Evolutionary conservation across 371 early-diverging fungal species (phyloP).

Genomic region (Actinomortierella ambigua): DNA sequence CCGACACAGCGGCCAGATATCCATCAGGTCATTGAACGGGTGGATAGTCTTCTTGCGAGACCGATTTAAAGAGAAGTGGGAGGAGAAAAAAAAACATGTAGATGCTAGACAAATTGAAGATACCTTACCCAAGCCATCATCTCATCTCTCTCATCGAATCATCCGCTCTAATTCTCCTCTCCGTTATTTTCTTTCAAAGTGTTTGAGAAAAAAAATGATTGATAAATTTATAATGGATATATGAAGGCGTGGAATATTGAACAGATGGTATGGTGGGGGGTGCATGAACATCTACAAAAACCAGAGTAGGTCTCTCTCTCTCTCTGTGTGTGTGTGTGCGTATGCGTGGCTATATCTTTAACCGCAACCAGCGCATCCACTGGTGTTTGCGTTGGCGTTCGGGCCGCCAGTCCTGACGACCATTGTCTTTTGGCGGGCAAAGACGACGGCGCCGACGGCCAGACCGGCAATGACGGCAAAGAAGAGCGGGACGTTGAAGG

Average conservation of each 20-base stretch:
- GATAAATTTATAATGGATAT: too few relatives aligned
- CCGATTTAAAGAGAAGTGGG: conserved; percentile 8
- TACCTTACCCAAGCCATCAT: too few relatives aligned
- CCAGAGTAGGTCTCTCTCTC: too few relatives aligned
- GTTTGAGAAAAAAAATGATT: too few relatives aligned
- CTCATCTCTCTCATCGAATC: too few relatives aligned
- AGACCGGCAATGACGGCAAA: conserved; percentile 61
- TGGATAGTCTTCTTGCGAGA: conserved; percentile 27
- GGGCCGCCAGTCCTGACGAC: conserved; percentile 9
- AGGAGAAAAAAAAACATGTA: neutral
- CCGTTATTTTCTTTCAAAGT: too few relatives aligned
- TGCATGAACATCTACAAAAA: too few relatives aligned
- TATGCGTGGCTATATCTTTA: conserved; percentile 10
- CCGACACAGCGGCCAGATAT: conserved; percentile 72
- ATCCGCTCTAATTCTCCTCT: too few relatives aligned
- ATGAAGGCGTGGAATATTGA: too few relatives aligned
- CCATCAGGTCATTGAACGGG: conserved; percentile 50
- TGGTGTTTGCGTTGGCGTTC: conserved; percentile 13
- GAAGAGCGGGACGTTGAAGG: conserved; percentile 69
- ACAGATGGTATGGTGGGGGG: too few relatives aligned
- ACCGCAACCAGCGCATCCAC: conserved; percentile 46
- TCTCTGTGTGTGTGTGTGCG: neutral
- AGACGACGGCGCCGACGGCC: conserved; percentile 58
- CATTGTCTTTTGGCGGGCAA: conserved; percentile 31
- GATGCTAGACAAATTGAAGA: too few relatives aligned